Conservation (phyloP, 352 stramenopile species). For the Saprolegnia diclina region DNA sequence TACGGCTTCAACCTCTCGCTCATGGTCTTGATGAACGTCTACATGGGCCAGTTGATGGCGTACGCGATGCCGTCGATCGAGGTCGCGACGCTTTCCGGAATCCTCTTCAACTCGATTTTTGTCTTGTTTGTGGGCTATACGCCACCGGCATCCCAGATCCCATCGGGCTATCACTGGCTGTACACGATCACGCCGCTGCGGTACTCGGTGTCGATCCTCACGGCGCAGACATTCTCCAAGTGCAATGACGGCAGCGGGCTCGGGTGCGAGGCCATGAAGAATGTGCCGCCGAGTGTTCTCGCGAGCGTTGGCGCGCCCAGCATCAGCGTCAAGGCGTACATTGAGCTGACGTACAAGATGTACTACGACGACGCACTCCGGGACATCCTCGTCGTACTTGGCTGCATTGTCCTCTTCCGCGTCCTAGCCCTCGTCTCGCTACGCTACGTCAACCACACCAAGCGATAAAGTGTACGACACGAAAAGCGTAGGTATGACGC, state of each 20-base stretch:
- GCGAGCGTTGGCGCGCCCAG: slow-evolving; percentile 10
- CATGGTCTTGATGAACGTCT: slow-evolving; percentile 46
- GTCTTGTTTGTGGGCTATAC: slow-evolving; percentile 32
- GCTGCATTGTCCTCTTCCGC: slow-evolving; percentile 44
- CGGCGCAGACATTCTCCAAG: slow-evolving; percentile 20
- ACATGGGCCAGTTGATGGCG: slow-evolving; percentile 69
- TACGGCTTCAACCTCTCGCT: slow-evolving; percentile 51
- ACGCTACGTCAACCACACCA: slow-evolving; percentile 40
- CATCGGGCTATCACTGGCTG: slow-evolving; percentile 27
- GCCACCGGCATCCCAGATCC: slow-evolving; percentile 24
- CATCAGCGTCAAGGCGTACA: slow-evolving; percentile 45
- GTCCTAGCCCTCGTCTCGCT: slow-evolving; percentile 46
- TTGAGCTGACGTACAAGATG: slow-evolving; percentile 52
- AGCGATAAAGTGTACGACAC: not conserved
- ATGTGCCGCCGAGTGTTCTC: slow-evolving; percentile 37
- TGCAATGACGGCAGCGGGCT: slow-evolving; percentile 29
- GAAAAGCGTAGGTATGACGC: no score
- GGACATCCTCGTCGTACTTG: slow-evolving; percentile 48
- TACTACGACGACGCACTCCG: slow-evolving; percentile 39
- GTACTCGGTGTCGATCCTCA: slow-evolving; percentile 4
- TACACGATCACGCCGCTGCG: slow-evolving; percentile 17
- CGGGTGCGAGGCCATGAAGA: slow-evolving; percentile 47
- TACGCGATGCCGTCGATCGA: slow-evolving; percentile 42
- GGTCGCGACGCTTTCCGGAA: slow-evolving; percentile 36
- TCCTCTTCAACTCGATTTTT: slow-evolving; percentile 45